Base-by-base conservation (phyloP, 2,329 filamentous ascomycete species). In the Leptographium procerum region DNA sequence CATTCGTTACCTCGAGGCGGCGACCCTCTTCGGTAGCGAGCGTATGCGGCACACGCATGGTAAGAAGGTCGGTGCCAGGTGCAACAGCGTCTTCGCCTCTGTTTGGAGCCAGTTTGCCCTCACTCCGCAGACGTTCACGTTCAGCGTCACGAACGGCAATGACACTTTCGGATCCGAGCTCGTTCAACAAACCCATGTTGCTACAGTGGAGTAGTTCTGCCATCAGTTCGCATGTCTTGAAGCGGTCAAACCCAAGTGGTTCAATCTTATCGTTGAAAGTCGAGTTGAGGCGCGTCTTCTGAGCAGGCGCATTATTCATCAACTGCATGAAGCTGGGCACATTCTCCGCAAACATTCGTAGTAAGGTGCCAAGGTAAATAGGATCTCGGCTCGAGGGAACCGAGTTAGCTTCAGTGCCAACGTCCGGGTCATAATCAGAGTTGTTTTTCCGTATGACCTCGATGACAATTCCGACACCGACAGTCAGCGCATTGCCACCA, bases 371-470 rank as follows among this genome's bases (percentile, higher is more conserved):
- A 0, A 99, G 82, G 68, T 97, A 99, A 65, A 99, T 99, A 4
- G 94, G 94, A 67, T 99, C 94, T 56, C 88, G 85, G 64, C 84
- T 87, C 1, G 91, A 92, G 0, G 92, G 92, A 57, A 86, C 78
- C 3, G 88, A 83, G 63, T 88, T 88, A 31, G 88, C 84, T 60
- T 91, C 89, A 54, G 87, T 84, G 61, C 91, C 85, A 65, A 91
- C 88, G 65, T 97, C 94, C 1, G 94, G 87, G 65, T 99, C 94
- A 69, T 99, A 99, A 72, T 99, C 94, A 0, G 94, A 97, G 70
- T 99, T 99, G 73, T 99, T 99, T 75, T 99, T 99, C 61, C 94
- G 84, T 69, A 99, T 99, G 52, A 99, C 94, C 73, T 99, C 94
- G 63, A 99, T 99, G 36, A 99, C 83, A 67, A 97, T 96, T 24